Conservation (phyloP, 345 rosid genomes). For the Cardamine resedifolia region DNA sequence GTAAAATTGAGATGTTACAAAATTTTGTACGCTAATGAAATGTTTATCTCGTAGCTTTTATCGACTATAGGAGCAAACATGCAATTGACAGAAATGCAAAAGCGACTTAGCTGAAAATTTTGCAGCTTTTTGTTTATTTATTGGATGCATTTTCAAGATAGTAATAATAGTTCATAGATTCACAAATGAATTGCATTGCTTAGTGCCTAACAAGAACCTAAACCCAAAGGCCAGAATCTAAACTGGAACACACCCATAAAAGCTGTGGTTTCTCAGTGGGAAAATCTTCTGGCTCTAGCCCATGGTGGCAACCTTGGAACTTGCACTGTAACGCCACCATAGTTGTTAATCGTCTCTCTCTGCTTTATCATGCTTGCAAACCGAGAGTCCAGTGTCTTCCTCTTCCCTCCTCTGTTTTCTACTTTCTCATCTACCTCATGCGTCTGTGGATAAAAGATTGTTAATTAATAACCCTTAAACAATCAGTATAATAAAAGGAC, state of each 20-base stretch:
- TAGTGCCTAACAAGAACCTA: conserved; percentile 8
- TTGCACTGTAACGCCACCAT: conserved; percentile 37
- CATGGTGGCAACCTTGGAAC: conserved; percentile 50
- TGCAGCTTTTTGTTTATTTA: background rate
- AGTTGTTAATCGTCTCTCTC: conserved; percentile 41
- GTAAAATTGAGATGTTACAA: no score
- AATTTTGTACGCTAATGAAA: no score
- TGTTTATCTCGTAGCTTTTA: background rate
- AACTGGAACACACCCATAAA: background rate
- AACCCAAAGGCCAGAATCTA: background rate
- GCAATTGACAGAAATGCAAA: background rate
- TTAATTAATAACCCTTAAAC: background rate
- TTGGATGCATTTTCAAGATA: conserved; percentile 6
- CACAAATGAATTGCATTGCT: conserved; percentile 17
- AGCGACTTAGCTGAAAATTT: background rate
- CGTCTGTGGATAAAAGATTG: conserved; percentile 13
- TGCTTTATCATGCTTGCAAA: conserved; percentile 81
- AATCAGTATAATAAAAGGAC: background rate
- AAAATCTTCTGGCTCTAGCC: conserved; percentile 47
- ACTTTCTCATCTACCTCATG: conserved; percentile 25
- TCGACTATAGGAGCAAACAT: background rate
- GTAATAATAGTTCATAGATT: conserved; percentile 8
- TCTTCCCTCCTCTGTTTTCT: conserved; percentile 37
- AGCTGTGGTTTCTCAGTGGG: conserved; percentile 33
- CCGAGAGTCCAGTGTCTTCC: conserved; percentile 67